Base-by-base conservation (phyloP, 768 basidiomycete genomes). In the Tylopilus balloui region DNA sequence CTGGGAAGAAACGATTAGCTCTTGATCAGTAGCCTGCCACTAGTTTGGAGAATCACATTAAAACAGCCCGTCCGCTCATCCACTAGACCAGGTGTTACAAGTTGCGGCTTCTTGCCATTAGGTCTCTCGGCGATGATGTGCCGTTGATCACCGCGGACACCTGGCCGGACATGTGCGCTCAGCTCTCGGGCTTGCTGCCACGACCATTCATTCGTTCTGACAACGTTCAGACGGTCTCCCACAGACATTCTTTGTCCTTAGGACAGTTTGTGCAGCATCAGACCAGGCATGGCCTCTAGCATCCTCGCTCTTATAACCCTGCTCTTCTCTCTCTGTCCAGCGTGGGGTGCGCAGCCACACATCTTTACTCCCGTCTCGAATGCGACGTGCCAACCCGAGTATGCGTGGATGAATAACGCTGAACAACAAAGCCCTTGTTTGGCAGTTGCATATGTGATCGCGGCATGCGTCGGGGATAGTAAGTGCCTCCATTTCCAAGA, bases 391-490 rank as follows among this genome's bases (percentile, higher is more conserved):
- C 42, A 32, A 20, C 0, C 44, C 11, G 48, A 44, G 2, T 62
- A 64, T 49, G 25, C 29, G 11, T 66, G 65, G 65, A 66, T 66
- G 65, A 31, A 64, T 34, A 60, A 54, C 15, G 40, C 35, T 1
- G 53, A 60, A 19, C 29, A 36, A 27, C 1, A 35, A 14, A 42
- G 20, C 21, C 55, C 67, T 3, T 68, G 67, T 49, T 47, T 67
- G 24, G 35, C 45, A 4, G 67, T 62, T 8, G 64, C 65, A 2
- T 68, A 62, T 35, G 65, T 68, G 42, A 62, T 69, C n/a, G 62
- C 45, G 23, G 60, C 65, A 24, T 67, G 65, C 21, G 47, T 7
- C 2, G 65, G 58, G 34, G 54, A 68, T 19, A 55, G 65, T 31
- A 51, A 48, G 65, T 61, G 2, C 6, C 6, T 40, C 42, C 14